Conservation (phyloP, 1,139 yeast species). For the Spencermartinsiella ligniputridi region DNA sequence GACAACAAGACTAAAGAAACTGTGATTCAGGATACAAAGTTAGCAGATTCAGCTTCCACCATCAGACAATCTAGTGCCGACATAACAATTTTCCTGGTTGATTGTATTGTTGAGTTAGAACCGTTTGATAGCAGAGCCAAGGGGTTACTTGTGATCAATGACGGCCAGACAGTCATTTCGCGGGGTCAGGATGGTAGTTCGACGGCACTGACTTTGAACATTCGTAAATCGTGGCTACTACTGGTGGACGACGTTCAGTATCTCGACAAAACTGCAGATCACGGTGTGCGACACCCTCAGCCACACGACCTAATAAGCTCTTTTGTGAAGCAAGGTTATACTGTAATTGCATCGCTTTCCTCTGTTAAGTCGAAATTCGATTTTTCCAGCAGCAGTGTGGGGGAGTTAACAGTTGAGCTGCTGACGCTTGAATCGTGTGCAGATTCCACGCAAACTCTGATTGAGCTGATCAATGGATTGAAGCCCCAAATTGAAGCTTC, state of each 20-base stretch:
- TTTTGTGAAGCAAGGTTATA: slow-evolving; percentile 23
- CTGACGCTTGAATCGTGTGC: slow-evolving; percentile 56
- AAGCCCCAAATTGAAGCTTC: slow-evolving; percentile 57
- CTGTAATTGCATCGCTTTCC: slow-evolving; percentile 20
- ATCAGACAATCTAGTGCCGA: slow-evolving; percentile 13
- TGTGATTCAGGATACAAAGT: background rate
- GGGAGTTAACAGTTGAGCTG: slow-evolving; percentile 16
- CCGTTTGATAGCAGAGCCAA: slow-evolving; percentile 46
- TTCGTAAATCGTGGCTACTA: slow-evolving; percentile 27
- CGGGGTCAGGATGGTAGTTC: slow-evolving; percentile 33
- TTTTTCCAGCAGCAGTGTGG: slow-evolving; percentile 3
- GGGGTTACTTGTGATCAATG: slow-evolving; percentile 46
- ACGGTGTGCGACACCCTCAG: background rate
- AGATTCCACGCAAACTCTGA: slow-evolving; percentile 71
- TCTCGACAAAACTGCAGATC: slow-evolving; percentile 10
- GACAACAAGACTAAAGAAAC: background rate
- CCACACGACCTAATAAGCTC: slow-evolving; percentile 13
- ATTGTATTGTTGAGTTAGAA: slow-evolving; percentile 28
- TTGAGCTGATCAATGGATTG: slow-evolving; percentile 65
- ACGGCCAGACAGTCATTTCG: slow-evolving; percentile 48
- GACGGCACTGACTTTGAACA: slow-evolving; percentile 14
- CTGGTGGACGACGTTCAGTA: slow-evolving; percentile 28
- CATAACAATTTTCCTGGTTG: slow-evolving; percentile 23
- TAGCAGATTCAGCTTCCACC: slow-evolving; percentile 15
- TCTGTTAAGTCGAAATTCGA: slow-evolving; percentile 9